Conservation (phyloP, 306 rosid species). For the Luffa aegyptiaca region DNA sequence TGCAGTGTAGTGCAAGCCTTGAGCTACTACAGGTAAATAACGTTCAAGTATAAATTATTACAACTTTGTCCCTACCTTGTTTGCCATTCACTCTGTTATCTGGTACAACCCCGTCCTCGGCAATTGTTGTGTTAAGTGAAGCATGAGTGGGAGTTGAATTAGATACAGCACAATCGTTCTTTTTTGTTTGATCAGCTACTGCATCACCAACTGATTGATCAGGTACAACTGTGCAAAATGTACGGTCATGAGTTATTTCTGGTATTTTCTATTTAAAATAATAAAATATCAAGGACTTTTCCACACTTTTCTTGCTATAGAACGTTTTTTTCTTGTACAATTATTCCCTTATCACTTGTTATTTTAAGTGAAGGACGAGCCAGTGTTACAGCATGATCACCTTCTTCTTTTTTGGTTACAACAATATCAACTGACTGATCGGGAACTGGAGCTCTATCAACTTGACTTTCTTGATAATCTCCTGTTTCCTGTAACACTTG, state of each 20-base stretch:
- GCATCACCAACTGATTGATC: constrained; percentile 2
- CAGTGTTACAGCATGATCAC: background rate
- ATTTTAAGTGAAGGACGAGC: background rate
- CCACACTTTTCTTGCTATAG: background rate
- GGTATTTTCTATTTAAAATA: background rate
- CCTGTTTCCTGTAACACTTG: background rate
- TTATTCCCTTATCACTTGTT: background rate
- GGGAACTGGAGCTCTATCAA: background rate
- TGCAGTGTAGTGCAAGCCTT: background rate
- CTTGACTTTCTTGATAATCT: background rate
- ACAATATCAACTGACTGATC: background rate
- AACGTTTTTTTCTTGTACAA: background rate
- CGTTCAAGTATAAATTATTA: background rate
- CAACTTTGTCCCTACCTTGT: background rate
- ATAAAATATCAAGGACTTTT: background rate
- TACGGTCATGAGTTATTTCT: background rate
- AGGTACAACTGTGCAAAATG: background rate
- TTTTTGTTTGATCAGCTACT: background rate
- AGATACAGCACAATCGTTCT: background rate
- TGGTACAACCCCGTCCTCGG: background rate
- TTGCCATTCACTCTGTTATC: background rate
- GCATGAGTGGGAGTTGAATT: background rate
- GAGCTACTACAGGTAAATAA: background rate
- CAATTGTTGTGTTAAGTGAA: background rate
- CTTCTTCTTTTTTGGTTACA: background rate